Conservation (phyloP, 1,284 basidiomycete genomes). For the Sanghuangporus weigelae region DNA sequence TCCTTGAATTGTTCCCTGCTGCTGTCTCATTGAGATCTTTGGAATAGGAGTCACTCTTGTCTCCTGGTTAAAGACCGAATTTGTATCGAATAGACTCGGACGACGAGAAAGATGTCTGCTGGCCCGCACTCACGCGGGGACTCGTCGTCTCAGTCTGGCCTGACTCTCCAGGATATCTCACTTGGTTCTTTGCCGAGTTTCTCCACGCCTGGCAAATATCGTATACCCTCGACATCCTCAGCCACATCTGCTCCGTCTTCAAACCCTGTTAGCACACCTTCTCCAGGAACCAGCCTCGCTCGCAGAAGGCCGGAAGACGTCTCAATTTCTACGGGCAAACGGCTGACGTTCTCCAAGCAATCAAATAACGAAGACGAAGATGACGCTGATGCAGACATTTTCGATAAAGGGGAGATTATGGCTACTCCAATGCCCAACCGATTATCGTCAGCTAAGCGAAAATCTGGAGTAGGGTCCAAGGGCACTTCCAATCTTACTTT, state of each 20-base stretch:
- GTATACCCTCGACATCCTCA: conserved; percentile 49
- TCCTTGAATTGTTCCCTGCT: too few relatives aligned
- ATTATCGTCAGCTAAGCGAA: conserved; percentile 34
- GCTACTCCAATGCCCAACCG: conserved; percentile 44
- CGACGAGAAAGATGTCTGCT: conserved; percentile 17
- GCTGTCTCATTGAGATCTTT: too few relatives aligned
- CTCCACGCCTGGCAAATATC: conserved; percentile 48
- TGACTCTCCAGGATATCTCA: conserved; percentile 55
- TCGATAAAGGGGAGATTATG: conserved; percentile 42
- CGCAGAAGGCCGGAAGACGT: conserved; percentile 27
- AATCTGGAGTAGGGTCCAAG: conserved; percentile 44
- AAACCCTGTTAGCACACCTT: conserved; percentile 47
- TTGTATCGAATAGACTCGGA: too few relatives aligned
- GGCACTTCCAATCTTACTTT: conserved; percentile 68
- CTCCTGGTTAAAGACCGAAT: too few relatives aligned
- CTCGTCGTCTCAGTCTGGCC: conserved; percentile 36
- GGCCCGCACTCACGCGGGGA: conserved; percentile 28
- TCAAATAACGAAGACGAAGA: conserved; percentile 35
- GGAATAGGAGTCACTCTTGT: too few relatives aligned
- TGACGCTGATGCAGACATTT: conserved; percentile 37
- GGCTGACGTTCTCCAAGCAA: conserved; percentile 26
- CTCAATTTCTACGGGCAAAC: conserved; percentile 27
- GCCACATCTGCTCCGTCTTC: conserved; percentile 50
- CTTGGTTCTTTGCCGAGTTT: conserved; percentile 55
- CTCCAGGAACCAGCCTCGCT: conserved; percentile 32